Evolutionary conservation across 2,329 filamentous ascomycete genomes (phyloP), one percentile per base, ranked within the genome.

Genomic region (Byssoonygena ceratinophila): DNA sequence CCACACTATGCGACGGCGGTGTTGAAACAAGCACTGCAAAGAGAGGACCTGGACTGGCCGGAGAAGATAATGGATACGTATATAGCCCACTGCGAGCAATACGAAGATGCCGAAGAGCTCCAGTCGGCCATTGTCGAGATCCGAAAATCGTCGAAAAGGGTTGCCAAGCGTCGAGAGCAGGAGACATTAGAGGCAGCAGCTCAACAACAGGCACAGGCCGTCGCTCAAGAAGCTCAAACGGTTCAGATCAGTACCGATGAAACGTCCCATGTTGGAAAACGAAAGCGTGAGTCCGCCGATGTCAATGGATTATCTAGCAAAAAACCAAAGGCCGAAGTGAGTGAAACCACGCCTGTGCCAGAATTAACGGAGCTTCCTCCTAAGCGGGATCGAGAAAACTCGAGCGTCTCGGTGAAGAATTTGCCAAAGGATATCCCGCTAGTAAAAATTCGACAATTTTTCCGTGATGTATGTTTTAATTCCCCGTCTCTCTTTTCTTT

Each of bases 301-400:
- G 70, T 74, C 20, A 73, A 74, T 41, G 76, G 78, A n/a, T 69
- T 68, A 31, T 71, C 72, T 3, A 76, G 68, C 57, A 96, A 95
- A 68, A 87, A 86, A 60, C 75, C 77, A 32, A 88, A 73, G 54
- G 72, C 67, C 11, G 74, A 73, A 40, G 68, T 71, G 16, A 58
- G 56, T 20, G 54, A 59, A 12, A 46, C 55, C 27, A 59, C 68
- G 34, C 51, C 58, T 11, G 58, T 65, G 52, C 69, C 64, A 12
- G 68, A 68, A n/a, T n/a, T n/a, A 9, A 23, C 37, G 29, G 61
- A 62, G 18, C 64, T 64, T 29, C 60, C 57, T 27, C 67, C 75
- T 27, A 91, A 87, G 66, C 83, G 92, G 52, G 90, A 98, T 67
- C 83, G 92, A 39, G 92, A 98, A 64, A 85, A 97, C 66, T 84